Evolutionary conservation across 2,329 filamentous ascomycete genomes (phyloP), one percentile per base, ranked within the genome.

Genomic region (Fusarium dimerum): DNA sequence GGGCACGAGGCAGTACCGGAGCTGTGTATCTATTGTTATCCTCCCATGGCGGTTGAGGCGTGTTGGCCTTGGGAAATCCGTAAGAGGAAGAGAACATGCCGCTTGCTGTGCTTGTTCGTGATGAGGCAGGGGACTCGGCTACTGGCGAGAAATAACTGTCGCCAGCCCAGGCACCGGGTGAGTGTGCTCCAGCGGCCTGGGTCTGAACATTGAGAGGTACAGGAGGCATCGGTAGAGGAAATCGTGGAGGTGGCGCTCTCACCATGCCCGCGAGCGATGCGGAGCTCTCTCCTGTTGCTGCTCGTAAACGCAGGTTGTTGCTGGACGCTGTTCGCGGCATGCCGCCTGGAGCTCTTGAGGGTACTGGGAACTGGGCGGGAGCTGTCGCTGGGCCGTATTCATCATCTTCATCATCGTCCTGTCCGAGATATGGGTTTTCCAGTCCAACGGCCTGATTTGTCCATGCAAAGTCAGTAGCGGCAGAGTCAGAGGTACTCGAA

Each of bases 61-160:
- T 87, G 11, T 79, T 80, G 2, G 62, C 84, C 56, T 92, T 87
- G 47, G 91, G 87, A 66, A 96, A 95, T 2, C 86, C 84, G 58
- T 81, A 83, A 4, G 72, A 70, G n/a, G 73, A 71, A 1, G 71
- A 68, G 64, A 92, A 95, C 68, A 92, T 86, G 43, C 86, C 84
- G 40, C 89, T 91, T 6, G 89, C 81, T 1, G 85, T 85, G 68
- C 89, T 92, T 8, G 88, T 87, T 45, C 90, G 82, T 20, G 87
- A 87, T 13, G 88, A 90, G 41, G 85, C 85, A 10, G 90, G 89
- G 1, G 89, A 91, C 49, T 97, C 92, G 34, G 81, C 82, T 2
- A 87, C 82, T 1, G 94, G 94, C 1, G 93, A 97, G 72, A 99
- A 99, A 73, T 97, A 97, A 4, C 92, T 97, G 52, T 92, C 90